Evolutionary conservation across 2,329 filamentous ascomycete genomes (phyloP).

Genomic region (Aspergillus pseudoterreus): DNA sequence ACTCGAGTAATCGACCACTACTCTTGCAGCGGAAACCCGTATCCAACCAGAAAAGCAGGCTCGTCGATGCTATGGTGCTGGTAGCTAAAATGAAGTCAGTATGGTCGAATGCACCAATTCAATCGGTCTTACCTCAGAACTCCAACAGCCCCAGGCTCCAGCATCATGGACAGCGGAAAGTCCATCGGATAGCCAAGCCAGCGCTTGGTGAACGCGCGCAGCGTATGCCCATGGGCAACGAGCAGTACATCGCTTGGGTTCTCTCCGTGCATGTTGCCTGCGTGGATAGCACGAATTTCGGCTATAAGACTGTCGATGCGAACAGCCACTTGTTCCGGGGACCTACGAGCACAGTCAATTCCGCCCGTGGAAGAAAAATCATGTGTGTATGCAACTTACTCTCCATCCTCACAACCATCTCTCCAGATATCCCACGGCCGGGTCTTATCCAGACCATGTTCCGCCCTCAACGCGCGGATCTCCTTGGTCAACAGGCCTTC

Average conservation of each 20-base stretch:
- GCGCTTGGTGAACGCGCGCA: slow-evolving; percentile 46
- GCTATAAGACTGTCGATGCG: slow-evolving; percentile 42
- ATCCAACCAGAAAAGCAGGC: slow-evolving; percentile 41
- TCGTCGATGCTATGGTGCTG: slow-evolving; percentile 37
- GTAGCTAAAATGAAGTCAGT: slow-evolving; percentile 21
- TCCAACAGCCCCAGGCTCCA: slow-evolving; percentile 43
- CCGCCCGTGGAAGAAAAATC: too few relatives aligned
- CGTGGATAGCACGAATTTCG: slow-evolving; percentile 40
- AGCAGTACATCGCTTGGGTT: slow-evolving; percentile 36
- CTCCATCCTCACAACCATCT: slow-evolving; percentile 56
- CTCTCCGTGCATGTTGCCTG: slow-evolving; percentile 38
- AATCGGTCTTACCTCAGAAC: slow-evolving; percentile 34
- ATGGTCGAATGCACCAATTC: too few relatives aligned
- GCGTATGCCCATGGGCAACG: slow-evolving; percentile 44
- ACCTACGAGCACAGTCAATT: slow-evolving; percentile 17
- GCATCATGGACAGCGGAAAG: slow-evolving; percentile 41
- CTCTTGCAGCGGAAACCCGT: slow-evolving; percentile 32
- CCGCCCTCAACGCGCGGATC: slow-evolving; percentile 46
- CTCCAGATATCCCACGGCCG: slow-evolving; percentile 55
- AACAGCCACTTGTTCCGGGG: slow-evolving; percentile 35
- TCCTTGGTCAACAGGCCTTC: slow-evolving; percentile 54
- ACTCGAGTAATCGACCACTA: neutral
- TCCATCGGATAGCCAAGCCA: slow-evolving; percentile 44
- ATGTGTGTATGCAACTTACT: slow-evolving; percentile 35
- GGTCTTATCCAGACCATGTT: slow-evolving; percentile 48